phyloP scores from a whole-genome alignment of 768 basidiomycete species.

The Mycena indigotica region DNA sequence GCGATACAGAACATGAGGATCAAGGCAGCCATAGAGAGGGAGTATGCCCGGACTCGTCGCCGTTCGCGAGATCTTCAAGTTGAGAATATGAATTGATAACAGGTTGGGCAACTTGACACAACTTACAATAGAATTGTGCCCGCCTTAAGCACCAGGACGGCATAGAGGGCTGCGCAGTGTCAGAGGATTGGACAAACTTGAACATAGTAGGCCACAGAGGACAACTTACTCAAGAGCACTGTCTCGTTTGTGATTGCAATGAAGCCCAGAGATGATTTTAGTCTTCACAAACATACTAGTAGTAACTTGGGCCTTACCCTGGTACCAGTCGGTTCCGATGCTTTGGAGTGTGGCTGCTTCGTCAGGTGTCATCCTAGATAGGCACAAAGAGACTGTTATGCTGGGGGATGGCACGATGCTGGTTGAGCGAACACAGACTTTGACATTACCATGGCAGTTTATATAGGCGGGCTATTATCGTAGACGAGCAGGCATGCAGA shows the following conservation, averaged over 20 bases:
- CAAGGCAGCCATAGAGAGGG: not conserved
- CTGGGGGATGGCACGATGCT: too few species aligned
- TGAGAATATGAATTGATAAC: not conserved
- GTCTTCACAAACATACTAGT: too few species aligned
- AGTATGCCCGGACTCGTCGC: not conserved
- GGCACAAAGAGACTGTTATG: too few species aligned
- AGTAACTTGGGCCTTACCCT: too few species aligned
- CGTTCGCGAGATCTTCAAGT: not conserved
- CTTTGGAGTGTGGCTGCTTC: constrained; percentile 4
- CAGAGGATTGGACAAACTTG: not conserved
- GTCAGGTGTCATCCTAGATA: constrained; percentile 13
- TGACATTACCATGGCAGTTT: too few species aligned
- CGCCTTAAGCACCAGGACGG: constrained; percentile 8
- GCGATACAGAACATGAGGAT: constrained; percentile 13
- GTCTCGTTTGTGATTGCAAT: constrained; percentile 14
- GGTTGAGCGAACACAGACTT: too few species aligned
- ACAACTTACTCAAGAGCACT: constrained; percentile 7
- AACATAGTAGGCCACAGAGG: not conserved
- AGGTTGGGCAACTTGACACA: not conserved
- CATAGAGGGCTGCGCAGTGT: constrained; percentile 10
- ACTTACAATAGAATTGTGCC: constrained; percentile 9
- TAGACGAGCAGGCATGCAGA: too few species aligned
- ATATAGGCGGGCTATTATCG: too few species aligned
- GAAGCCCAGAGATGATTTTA: too few species aligned
- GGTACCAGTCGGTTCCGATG: constrained; percentile 2